These are phyloP conservation scores for Anethum foeniculum DNA, from an alignment of 140 eudicot species.

Conservation along the genomic window DNA sequence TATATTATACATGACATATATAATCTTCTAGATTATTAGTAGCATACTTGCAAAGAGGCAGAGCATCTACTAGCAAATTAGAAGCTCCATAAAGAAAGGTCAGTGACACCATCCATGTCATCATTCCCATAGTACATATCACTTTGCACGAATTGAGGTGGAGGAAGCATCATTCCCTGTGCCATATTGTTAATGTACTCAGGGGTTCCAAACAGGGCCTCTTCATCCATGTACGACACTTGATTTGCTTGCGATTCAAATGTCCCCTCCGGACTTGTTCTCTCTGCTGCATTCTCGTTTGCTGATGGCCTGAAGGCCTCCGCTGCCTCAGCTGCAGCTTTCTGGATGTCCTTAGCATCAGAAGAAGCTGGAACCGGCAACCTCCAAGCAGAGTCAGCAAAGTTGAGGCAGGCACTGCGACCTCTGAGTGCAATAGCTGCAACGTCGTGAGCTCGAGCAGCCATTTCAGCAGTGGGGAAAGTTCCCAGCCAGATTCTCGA, in stretches of 20 bases:
- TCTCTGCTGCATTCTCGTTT: constrained; percentile 3
- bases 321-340: constrained; percentile 64
- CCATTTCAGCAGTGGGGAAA: constrained; percentile 69
- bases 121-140: constrained; percentile 27
- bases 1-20: neutral
- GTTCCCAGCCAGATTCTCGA: constrained; percentile 70
- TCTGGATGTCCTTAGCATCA: constrained; percentile 53
- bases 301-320: constrained; percentile 39
- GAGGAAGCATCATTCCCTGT: constrained; percentile 71
- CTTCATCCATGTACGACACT: constrained; percentile 41
- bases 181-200: constrained; percentile 54
- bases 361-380: constrained; percentile 55
- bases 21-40: too few species aligned
- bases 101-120: constrained; percentile 39
- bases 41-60: neutral
- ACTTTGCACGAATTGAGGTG: constrained; percentile 30
- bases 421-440: constrained; percentile 66
- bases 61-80: constrained; percentile 5
- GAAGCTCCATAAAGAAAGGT: constrained; percentile 53
- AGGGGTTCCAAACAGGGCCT: constrained; percentile 45
- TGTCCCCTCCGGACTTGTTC: constrained; percentile 4
- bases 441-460: constrained; percentile 83
- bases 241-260: constrained; percentile 7
- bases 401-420: constrained; percentile 58
- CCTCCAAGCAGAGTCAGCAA: constrained; percentile 76